Evolutionary conservation across 352 stramenopile species (phyloP).

Genomic region (Phytophthora melonis): DNA sequence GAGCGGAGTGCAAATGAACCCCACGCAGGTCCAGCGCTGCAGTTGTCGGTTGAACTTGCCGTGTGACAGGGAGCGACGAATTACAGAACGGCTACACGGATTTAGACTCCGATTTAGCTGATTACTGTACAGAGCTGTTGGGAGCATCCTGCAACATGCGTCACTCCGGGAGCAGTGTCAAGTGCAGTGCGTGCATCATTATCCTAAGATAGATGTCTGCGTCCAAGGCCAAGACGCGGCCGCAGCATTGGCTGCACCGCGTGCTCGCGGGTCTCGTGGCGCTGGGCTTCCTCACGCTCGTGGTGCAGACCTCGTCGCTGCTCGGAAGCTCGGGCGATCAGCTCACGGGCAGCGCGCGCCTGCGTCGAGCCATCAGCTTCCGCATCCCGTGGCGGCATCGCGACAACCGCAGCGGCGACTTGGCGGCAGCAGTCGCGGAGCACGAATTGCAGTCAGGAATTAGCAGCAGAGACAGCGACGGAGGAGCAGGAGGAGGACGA

Average conservation of each 20-base stretch:
- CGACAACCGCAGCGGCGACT: conserved; percentile 8
- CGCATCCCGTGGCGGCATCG: conserved; percentile 21
- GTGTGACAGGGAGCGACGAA: background rate
- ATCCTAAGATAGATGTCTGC: conserved; percentile 5
- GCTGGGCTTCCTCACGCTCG: conserved; percentile 29
- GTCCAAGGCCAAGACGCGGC: background rate
- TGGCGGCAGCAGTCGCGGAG: background rate
- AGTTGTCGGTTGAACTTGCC: background rate
- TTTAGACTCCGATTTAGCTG: background rate
- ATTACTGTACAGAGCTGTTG: conserved; percentile 5
- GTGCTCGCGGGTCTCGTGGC: conserved; percentile 23
- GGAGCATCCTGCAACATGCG: background rate
- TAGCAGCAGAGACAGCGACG: background rate
- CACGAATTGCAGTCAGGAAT: no score
- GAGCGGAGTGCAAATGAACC: background rate
- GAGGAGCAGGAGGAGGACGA: conserved; percentile 9
- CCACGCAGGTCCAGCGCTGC: background rate
- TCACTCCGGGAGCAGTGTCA: background rate
- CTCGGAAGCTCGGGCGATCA: conserved; percentile 23
- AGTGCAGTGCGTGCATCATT: conserved; percentile 5
- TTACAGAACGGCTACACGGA: background rate
- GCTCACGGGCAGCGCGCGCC: conserved; percentile 10
- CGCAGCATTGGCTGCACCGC: conserved; percentile 27
- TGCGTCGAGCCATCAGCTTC: conserved; percentile 21
- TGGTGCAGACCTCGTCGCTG: conserved; percentile 30